Base-by-base conservation (phyloP, 805 yeast species). In the Saccharomycopsis fodiens region DNA sequence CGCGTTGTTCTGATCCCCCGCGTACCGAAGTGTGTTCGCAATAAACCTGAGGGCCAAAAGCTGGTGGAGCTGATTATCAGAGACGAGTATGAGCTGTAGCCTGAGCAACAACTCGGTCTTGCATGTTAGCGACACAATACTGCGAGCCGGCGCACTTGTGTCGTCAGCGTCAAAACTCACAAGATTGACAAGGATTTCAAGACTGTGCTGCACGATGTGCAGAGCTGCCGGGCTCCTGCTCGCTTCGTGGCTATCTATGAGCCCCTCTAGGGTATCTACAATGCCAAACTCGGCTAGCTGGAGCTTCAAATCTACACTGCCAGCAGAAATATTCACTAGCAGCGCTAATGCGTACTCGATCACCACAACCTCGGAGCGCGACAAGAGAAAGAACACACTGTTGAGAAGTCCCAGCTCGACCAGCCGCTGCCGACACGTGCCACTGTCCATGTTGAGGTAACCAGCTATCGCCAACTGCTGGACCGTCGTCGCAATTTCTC, bases 301-400 rank as follows among this genome's bases (percentile, higher is more conserved):
- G n/a, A 10, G n/a, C 15, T 42, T 42, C 10, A 42, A 13, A 13
- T 19, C 13, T 6, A 36, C 23, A 8, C 17, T 15, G 8, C 29
- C 35, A 6, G 13, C 32, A 35, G 35, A 10, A 7, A 42, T 42
- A 21, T 42, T 42, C 35, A 25, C 27, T 8, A 42, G 27, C 12
- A 36, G 34, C 13, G 43, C 44, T 7, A 42, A 12, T 6, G 46
- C 19, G 16, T 42, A 36, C 27, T 42, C 46, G 8, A 29, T 3
- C 4, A 22, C 12, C n/a, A 42, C 21, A 17, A 25, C 25, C 15
- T 36, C 17, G 4, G 32, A 8, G 13, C 19, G n/a, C 4, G 39
- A 41, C 15, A 31, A 19, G 4, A 41, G 10, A 20, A 16, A 16
- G 27, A 41, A 41, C 6, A 31, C 5, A 21, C 29, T 17, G 22